Evolutionary conservation across 2,329 filamentous ascomycete species (phyloP), one percentile per base, ranked within the genome.

Genomic region (Colletotrichum sp.): DNA sequence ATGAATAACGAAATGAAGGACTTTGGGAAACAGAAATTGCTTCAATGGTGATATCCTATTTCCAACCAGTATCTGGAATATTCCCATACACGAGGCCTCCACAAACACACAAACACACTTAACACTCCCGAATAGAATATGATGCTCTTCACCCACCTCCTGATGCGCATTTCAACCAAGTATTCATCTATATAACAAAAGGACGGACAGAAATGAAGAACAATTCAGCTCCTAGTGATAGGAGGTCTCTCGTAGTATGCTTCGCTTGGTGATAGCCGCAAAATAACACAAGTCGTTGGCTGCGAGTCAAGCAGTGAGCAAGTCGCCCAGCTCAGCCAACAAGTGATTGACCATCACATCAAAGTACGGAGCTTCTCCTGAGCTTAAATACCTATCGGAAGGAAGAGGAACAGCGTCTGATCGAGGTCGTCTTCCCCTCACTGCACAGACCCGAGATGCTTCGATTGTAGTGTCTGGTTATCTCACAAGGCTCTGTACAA

Each of bases 401-500:
- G 18, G 3, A 0, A 7, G 43, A 13, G n/a, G 9, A 7, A 48
- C 1, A 21, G 18, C 6, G 4, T 21, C 9, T 48, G 43, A 48
- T 48, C 3, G 9, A 12, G 10, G 43, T 21, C 10, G 10, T n/a
- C 18, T 21, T 2, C 18, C 10, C n/a, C 10, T 48, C 18, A 0
- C n/a, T 7, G 10, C 9, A 1, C 43, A 6, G 2, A 2, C 43
- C 9, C 1, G 2, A 43, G 38, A 12, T 43, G 38, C 9, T n/a
- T 43, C 18, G 16, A 1, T 12, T 4, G 0, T 13, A 21, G n/a
- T 13, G 6, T 48, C 0, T 21, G 2, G 10, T 21, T 4, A 3
- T 21, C 18, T 13, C n/a, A 21, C 10, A 48, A 48, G n/a, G 2
- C 18, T 48, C 43, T 1, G 43, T 48, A 48, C 0, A 48, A 21